Conservation (phyloP, 2,329 filamentous ascomycete species). For the Neonectria punicea region DNA sequence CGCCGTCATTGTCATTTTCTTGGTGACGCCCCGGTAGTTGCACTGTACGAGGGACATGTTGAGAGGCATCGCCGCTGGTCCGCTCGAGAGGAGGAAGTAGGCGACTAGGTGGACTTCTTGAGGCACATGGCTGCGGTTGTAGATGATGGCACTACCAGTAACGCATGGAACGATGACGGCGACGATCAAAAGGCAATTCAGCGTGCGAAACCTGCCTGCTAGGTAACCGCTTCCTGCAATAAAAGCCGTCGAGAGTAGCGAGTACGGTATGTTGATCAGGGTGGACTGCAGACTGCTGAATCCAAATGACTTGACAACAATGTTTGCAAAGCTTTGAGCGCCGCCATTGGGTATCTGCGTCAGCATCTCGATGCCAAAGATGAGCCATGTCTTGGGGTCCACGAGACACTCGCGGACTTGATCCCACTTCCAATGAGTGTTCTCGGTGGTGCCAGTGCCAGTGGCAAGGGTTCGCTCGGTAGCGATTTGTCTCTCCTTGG, state of each 20-base stretch:
- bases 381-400: constrained; percentile 70
- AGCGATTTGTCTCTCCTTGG: constrained; percentile 62
- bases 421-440: constrained; percentile 59
- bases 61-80: constrained; percentile 64
- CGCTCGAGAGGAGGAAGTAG: constrained; percentile 66
- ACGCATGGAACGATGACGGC: constrained; percentile 62
- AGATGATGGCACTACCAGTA: constrained; percentile 64
- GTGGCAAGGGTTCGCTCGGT: constrained; percentile 58
- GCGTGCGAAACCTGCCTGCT: constrained; percentile 61
- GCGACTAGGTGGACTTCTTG: constrained; percentile 62
- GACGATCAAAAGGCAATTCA: constrained; percentile 63
- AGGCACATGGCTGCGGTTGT: constrained; percentile 53
- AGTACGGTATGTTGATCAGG: constrained; percentile 69
- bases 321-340: constrained; percentile 67
- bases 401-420: constrained; percentile 64
- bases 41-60: constrained; percentile 65
- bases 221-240: constrained; percentile 63
- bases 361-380: constrained; percentile 63
- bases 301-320: constrained; percentile 66
- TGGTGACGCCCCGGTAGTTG: constrained; percentile 67
- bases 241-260: constrained; percentile 58
- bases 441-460: constrained; percentile 63
- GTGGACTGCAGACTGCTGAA: constrained; percentile 65
- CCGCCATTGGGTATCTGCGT: constrained; percentile 72
- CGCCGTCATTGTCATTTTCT: constrained; percentile 69